phyloP scores from a whole-genome alignment of 306 rosid genomes.

The Vigna nakashimae region DNA sequence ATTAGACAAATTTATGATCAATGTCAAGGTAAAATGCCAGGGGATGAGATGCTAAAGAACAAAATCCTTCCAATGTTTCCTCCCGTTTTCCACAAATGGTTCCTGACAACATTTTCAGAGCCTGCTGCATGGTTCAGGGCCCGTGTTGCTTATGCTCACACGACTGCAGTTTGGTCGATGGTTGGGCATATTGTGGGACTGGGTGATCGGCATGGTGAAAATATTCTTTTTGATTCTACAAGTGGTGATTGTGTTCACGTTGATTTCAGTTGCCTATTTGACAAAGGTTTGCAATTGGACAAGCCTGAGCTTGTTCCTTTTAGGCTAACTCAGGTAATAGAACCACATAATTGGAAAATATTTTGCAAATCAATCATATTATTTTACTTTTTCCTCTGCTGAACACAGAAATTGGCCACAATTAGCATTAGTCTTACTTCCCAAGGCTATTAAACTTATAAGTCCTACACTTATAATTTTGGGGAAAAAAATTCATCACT shows the following conservation, averaged over 20 bases:
- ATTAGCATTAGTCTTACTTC: slow-evolving; percentile 24
- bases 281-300: slow-evolving; percentile 95
- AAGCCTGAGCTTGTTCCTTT: slow-evolving; percentile 99
- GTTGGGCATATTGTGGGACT: slow-evolving; percentile 98
- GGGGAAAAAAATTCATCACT: neutral
- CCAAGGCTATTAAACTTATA: neutral
- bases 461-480: neutral
- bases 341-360: slow-evolving; percentile 30
- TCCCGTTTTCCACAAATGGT: slow-evolving; percentile 93
- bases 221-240: slow-evolving; percentile 94
- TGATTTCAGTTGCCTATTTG: slow-evolving; percentile 98
- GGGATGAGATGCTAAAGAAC: slow-evolving; percentile 81
- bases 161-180: slow-evolving; percentile 99
- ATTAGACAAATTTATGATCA: slow-evolving; percentile 90
- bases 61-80: slow-evolving; percentile 97
- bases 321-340: slow-evolving; percentile 91
- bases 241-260: slow-evolving; percentile 97
- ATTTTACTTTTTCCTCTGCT: slow-evolving; percentile 21
- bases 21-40: slow-evolving; percentile 84
- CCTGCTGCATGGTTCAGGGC: slow-evolving; percentile 99
- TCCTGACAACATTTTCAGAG: slow-evolving; percentile 92
- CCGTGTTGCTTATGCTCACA: slow-evolving; percentile 92
- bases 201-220: slow-evolving; percentile 97
- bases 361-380: slow-evolving; percentile 27
- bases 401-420: neutral